phyloP scores from a whole-genome alignment of 345 rosid genomes.

The Gossypium raimondii region DNA sequence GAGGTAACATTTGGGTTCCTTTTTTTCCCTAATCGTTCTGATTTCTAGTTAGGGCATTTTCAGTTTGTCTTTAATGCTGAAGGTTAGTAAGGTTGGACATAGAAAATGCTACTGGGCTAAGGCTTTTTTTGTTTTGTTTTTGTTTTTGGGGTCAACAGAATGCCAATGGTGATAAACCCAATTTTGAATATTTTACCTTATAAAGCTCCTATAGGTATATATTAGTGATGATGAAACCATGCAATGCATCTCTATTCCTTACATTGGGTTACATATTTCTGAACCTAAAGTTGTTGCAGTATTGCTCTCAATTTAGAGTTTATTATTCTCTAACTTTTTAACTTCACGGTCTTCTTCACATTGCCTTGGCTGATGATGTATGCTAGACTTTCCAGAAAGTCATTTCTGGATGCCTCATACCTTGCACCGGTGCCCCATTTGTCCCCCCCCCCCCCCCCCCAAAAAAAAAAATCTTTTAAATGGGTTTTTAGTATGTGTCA shows the following conservation, averaged over 20 bases:
- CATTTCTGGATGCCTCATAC: neutral
- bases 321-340: neutral
- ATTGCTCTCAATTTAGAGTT: neutral
- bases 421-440: neutral
- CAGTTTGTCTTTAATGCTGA: neutral
- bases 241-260: neutral
- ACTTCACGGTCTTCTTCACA: neutral
- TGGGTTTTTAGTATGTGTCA: neutral
- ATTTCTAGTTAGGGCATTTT: neutral
- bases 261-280: neutral
- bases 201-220: neutral
- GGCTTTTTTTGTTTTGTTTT: no score
- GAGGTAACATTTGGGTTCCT: conserved; percentile 27
- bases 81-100: neutral
- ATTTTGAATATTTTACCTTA: neutral
- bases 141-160: no score
- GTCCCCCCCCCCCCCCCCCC: neutral
- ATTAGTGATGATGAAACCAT: neutral
- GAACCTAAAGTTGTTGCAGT: no score
- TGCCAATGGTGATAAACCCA: neutral
- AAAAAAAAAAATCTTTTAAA: neutral
- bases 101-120: neutral
- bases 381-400: neutral
- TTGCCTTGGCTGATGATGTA: neutral
- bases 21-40: neutral